Conservation (phyloP, 176 grass and related monocot species). For the Oryza meridionalis region DNA sequence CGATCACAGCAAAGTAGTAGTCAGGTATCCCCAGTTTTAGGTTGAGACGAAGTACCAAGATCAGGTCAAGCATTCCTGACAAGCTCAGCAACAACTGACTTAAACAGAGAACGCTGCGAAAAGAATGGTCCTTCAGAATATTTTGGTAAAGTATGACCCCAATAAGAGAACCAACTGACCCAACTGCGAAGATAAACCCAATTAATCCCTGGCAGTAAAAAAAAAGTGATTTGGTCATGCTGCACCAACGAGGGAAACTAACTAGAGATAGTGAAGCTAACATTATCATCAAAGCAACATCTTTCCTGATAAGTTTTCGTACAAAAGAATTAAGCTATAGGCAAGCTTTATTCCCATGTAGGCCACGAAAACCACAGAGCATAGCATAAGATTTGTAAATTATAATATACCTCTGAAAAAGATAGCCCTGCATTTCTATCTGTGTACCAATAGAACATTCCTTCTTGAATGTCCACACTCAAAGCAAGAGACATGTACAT, state of each 20-base stretch:
- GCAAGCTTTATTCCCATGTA: constrained; percentile 4
- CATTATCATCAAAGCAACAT: constrained; percentile 13
- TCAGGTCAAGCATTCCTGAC: constrained; percentile 83
- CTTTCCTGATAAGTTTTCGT: background rate
- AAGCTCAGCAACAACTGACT: constrained; percentile 71
- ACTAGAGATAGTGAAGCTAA: background rate
- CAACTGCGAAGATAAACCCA: constrained; percentile 78
- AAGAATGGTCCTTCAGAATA: constrained; percentile 65
- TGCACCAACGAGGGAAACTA: background rate
- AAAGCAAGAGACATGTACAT: constrained; percentile 81
- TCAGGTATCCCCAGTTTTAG: constrained; percentile 75
- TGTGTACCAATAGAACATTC: constrained; percentile 97
- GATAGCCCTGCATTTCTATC: constrained; percentile 55
- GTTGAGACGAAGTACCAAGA: constrained; percentile 76
- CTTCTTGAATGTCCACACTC: constrained; percentile 91
- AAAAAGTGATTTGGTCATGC: constrained; percentile 24
- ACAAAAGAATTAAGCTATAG: constrained; percentile 4
- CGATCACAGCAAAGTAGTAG: constrained; percentile 80
- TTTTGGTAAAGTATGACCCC: constrained; percentile 82
- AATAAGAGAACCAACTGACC: constrained; percentile 74
- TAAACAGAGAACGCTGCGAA: constrained; percentile 66
- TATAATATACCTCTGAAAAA: background rate
- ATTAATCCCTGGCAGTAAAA: constrained; percentile 66
- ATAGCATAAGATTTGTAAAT: constrained; percentile 13
- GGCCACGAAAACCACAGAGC: background rate